Conservation (phyloP, 2,329 filamentous ascomycete genomes). For the Neurospora sp. region DNA sequence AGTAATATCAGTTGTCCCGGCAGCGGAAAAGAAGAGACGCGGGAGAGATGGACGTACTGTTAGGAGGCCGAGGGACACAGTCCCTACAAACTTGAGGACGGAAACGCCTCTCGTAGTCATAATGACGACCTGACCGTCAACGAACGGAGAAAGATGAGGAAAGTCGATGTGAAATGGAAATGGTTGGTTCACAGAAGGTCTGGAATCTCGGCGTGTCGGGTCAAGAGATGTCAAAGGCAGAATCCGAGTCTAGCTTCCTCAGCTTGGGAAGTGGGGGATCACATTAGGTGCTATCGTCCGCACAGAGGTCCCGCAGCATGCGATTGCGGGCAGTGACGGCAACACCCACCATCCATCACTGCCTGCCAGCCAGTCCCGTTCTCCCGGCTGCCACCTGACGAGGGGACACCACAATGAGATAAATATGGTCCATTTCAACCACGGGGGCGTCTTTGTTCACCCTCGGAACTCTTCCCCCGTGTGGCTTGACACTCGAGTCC, state of each 20-base stretch:
- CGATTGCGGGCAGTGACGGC: background rate
- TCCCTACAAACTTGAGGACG: conserved; percentile 85
- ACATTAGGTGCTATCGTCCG: background rate
- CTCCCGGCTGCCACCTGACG: background rate
- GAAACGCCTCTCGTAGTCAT: conserved; percentile 65
- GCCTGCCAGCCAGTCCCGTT: background rate
- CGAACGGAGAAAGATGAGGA: background rate
- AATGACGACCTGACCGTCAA: conserved; percentile 21
- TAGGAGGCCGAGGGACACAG: conserved; percentile 75
- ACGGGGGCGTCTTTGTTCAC: background rate
- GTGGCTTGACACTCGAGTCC: background rate
- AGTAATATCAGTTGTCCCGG: background rate
- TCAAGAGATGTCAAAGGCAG: background rate
- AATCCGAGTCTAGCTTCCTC: background rate
- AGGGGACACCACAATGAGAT: background rate
- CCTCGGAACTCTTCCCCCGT: background rate
- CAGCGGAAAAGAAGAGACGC: conserved; percentile 5
- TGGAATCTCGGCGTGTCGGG: background rate
- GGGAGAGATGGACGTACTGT: conserved; percentile 52
- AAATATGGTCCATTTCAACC: background rate
- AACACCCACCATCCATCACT: background rate
- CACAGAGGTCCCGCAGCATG: background rate
- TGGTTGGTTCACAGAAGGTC: background rate
- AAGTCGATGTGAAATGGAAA: conserved; percentile 2
- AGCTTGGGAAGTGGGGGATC: background rate